A percentile compares a stretch with the other conserved stretches of the same genome.
phyloP scores from a whole-genome alignment of 306 rosid genomes.

The Trifolium dubium region DNA sequence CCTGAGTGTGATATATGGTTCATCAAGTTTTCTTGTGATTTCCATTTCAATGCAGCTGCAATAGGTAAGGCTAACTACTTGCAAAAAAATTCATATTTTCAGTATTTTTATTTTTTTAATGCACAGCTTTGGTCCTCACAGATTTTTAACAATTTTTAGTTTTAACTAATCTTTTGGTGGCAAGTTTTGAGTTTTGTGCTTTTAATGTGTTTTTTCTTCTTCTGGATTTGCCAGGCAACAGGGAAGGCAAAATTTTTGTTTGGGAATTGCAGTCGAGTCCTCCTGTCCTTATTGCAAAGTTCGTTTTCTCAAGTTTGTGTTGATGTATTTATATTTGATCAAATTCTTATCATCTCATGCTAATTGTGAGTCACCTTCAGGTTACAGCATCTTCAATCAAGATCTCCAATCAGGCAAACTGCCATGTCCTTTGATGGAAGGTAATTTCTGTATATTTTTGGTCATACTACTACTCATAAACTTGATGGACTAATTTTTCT shows the following conservation, averaged over 20 bases:
- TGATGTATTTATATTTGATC: slow-evolving; percentile 12
- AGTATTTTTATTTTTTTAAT: not conserved
- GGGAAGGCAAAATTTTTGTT: slow-evolving; percentile 85
- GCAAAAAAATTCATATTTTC: slow-evolving; percentile 10
- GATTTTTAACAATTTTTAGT: not conserved
- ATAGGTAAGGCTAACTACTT: slow-evolving; percentile 59
- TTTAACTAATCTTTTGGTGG: slow-evolving; percentile 1
- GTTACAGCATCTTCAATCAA: slow-evolving; percentile 84
- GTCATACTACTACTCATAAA: not conserved
- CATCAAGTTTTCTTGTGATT: slow-evolving; percentile 95
- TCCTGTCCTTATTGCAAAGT: slow-evolving; percentile 81
- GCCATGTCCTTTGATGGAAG: slow-evolving; percentile 95
- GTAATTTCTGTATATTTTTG: slow-evolving; percentile 46
- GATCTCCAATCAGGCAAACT: slow-evolving; percentile 87
- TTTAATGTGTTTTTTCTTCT: not conserved
- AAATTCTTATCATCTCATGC: not conserved
- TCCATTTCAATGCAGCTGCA: slow-evolving; percentile 74
- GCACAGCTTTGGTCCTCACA: slow-evolving; percentile 3
- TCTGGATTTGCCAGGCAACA: slow-evolving; percentile 64
- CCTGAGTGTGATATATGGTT: slow-evolving; percentile 98
- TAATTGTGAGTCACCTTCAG: slow-evolving; percentile 44
- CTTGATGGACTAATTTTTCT: not conserved
- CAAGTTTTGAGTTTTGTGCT: slow-evolving; percentile 14
- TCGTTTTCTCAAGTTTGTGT: slow-evolving; percentile 13
- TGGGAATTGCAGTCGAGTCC: slow-evolving; percentile 98